Conservation (phyloP, 2,329 filamentous ascomycete species). For the Myriosclerotinia scirpicola region DNA sequence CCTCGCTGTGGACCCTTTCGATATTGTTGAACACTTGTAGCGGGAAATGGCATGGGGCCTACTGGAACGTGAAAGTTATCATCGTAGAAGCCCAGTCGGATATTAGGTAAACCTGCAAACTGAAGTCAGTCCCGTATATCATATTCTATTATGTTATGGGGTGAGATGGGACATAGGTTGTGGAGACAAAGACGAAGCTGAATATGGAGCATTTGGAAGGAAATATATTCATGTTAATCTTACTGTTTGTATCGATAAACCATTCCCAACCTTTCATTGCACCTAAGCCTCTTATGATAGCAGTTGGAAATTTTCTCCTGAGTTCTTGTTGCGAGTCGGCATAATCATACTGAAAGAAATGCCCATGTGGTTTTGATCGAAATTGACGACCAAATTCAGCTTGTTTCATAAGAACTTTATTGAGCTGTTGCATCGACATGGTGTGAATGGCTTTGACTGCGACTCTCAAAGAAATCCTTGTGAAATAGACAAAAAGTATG, state of each 20-base stretch:
- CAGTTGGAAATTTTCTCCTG: neutral
- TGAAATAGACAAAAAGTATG: neutral
- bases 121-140: neutral
- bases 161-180: neutral
- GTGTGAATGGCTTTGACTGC: neutral
- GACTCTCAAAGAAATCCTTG: neutral
- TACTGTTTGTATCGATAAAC: slow-evolving; percentile 16
- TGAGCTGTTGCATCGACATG: slow-evolving; percentile 15
- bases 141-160: neutral
- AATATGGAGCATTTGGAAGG: neutral
- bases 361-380: neutral
- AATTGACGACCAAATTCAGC: neutral
- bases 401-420: neutral
- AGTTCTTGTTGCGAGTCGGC: neutral
- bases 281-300: neutral
- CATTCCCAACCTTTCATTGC: slow-evolving; percentile 8
- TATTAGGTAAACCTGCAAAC: neutral
- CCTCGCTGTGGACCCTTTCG: too few relatives aligned
- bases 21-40: neutral
- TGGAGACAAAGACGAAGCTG: neutral
- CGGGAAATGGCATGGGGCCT: neutral
- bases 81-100: slow-evolving; percentile 4
- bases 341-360: slow-evolving; percentile 20
- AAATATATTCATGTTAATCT: neutral
- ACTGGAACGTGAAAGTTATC: neutral